phyloP scores from a whole-genome alignment of 2,329 filamentous ascomycete species.

The Aspergillus tubingensis region DNA sequence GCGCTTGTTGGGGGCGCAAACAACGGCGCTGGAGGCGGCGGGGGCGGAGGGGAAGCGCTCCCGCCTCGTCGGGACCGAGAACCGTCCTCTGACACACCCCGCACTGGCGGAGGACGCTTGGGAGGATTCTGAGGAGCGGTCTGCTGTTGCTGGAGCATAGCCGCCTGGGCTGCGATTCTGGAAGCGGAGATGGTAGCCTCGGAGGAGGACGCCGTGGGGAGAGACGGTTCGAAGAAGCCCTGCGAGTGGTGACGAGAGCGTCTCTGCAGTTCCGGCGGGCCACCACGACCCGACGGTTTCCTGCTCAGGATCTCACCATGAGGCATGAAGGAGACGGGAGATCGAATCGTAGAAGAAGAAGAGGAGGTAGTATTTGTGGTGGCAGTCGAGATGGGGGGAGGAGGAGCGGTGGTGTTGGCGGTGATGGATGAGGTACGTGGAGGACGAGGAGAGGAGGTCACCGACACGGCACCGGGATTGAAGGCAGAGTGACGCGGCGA shows the following conservation, averaged over 20 bases:
- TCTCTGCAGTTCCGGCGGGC: conserved; percentile 42
- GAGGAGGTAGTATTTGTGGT: conserved; percentile 24
- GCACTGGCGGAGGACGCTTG: conserved; percentile 59
- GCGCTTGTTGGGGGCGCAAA: conserved; percentile 24
- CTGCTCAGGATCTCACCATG: conserved; percentile 39
- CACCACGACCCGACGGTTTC: conserved; percentile 41
- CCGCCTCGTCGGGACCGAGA: conserved; percentile 32
- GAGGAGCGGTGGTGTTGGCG: conserved; percentile 33
- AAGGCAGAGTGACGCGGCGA: conserved; percentile 44
- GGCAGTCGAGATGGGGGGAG: conserved; percentile 25
- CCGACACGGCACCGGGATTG: not conserved
- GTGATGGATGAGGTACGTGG: conserved; percentile 31
- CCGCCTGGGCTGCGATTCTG: conserved; percentile 66
- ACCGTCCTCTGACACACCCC: conserved; percentile 38
- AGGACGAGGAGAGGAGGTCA: conserved; percentile 27
- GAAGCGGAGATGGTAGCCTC: conserved; percentile 57
- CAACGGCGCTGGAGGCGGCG: conserved; percentile 28
- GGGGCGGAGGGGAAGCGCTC: conserved; percentile 39
- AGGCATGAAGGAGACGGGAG: conserved; percentile 40
- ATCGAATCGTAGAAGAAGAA: conserved; percentile 33
- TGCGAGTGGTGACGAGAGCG: conserved; percentile 59
- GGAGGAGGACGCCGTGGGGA: conserved; percentile 57
- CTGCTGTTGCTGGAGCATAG: conserved; percentile 56
- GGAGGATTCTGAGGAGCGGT: conserved; percentile 43
- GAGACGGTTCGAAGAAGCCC: conserved; percentile 67